Conservation (phyloP, 192 early-diverging fungal species). For the Coemansia sp. region DNA sequence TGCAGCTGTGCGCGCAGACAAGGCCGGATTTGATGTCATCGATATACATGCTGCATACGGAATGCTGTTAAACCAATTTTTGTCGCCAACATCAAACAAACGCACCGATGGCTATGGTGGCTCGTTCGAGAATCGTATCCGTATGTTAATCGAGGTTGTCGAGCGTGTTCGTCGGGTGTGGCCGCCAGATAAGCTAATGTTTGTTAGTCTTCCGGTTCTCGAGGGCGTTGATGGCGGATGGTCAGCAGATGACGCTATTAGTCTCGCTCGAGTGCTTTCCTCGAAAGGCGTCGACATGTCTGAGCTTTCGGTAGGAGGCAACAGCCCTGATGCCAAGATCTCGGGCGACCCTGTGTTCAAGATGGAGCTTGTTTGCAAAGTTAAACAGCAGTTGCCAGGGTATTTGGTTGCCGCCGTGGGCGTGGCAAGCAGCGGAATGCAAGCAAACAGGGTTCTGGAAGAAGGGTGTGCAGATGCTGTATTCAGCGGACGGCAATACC, state of each 20-base stretch:
- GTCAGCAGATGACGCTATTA: slow-evolving; percentile 71
- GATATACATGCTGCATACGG: slow-evolving; percentile 93
- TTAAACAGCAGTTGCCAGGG: slow-evolving; percentile 57
- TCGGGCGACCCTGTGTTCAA: slow-evolving; percentile 45
- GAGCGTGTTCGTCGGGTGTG: slow-evolving; percentile 63
- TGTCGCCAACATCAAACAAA: slow-evolving; percentile 76
- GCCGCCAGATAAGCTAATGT: slow-evolving; percentile 80
- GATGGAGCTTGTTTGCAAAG: slow-evolving; percentile 59
- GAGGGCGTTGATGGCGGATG: slow-evolving; percentile 72
- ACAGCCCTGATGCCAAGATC: slow-evolving; percentile 50
- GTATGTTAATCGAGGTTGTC: slow-evolving; percentile 72
- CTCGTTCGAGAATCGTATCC: slow-evolving; percentile 83
- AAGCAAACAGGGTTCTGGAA: slow-evolving; percentile 70
- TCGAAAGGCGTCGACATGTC: slow-evolving; percentile 77
- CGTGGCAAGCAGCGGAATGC: slow-evolving; percentile 56
- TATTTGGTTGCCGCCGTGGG: slow-evolving; percentile 63
- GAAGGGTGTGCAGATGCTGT: slow-evolving; percentile 67
- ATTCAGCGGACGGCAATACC: slow-evolving; percentile 62
- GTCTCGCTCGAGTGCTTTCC: slow-evolving; percentile 59
- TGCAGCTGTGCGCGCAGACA: slow-evolving; percentile 67
- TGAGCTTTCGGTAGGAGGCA: slow-evolving; percentile 73
- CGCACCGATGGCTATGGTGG: slow-evolving; percentile 94
- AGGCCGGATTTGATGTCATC: slow-evolving; percentile 85
- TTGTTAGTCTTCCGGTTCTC: slow-evolving; percentile 73
- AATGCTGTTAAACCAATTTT: slow-evolving; percentile 78